These are phyloP conservation scores for Circinella umbellata DNA, from an alignment of 371 early-diverging fungal genomes.

Conservation along the genomic window DNA sequence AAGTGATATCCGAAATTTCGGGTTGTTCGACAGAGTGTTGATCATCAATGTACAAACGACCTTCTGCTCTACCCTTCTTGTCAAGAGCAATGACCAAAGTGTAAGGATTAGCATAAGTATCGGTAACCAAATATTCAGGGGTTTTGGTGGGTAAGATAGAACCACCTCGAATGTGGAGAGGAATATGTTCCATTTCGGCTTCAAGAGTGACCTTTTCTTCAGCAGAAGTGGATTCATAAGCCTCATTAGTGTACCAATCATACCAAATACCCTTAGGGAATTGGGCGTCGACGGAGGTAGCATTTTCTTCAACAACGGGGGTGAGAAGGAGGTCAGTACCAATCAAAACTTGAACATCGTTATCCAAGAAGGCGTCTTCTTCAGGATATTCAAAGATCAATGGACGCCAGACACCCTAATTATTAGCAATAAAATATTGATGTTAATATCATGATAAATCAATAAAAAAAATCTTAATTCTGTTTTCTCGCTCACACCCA, in stretches of 20 bases:
- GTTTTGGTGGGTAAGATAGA: constrained; percentile 55
- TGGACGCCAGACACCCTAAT: constrained; percentile 43
- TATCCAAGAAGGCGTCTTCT: constrained; percentile 19
- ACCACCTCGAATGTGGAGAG: constrained; percentile 57
- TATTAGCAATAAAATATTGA: too few relatives aligned
- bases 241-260: constrained; percentile 41
- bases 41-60: constrained; percentile 64
- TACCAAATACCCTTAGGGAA: constrained; percentile 67
- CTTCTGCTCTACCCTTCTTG: constrained; percentile 38
- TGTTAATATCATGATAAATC: too few relatives aligned
- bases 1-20: constrained; percentile 31
- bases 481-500: too few relatives aligned
- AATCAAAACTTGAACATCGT: constrained; percentile 40
- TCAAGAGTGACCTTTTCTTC: constrained; percentile 28
- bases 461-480: too few relatives aligned
- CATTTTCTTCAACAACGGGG: constrained; percentile 56
- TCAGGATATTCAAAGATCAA: constrained; percentile 42
- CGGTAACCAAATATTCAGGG: constrained; percentile 43
- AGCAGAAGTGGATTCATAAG: constrained; percentile 6
- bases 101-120: constrained; percentile 45
- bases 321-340: constrained; percentile 58
- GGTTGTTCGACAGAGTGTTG: constrained; percentile 48
- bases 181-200: constrained; percentile 49
- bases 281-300: constrained; percentile 46
- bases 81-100: constrained; percentile 59